A percentile compares a stretch with the other conserved stretches of the same genome.
Evolutionary conservation across 352 stramenopile species (phyloP).

Genomic region (Phytophthora vignae): DNA sequence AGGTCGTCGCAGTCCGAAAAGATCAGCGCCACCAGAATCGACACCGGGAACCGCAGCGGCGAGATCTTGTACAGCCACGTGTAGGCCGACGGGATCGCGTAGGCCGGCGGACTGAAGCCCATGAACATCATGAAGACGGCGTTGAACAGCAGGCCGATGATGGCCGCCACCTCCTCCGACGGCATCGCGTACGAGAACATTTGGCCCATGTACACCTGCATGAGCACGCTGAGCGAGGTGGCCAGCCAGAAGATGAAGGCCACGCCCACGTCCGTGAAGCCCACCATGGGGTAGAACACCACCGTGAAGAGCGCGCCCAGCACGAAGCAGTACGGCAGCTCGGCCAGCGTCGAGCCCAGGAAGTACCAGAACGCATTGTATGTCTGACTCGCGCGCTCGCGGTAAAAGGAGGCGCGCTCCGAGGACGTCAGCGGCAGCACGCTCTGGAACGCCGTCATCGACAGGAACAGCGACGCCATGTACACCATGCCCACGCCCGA

Average conservation of each 20-base stretch:
- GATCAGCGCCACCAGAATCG: constrained; percentile 37
- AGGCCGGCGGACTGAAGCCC: constrained; percentile 40
- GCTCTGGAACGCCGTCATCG: constrained; percentile 70
- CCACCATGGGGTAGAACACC: constrained; percentile 51
- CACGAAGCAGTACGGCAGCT: too few species aligned
- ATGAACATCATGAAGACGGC: constrained; percentile 49
- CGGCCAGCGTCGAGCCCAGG: constrained; percentile 51
- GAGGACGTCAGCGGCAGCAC: constrained; percentile 72
- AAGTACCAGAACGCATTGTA: constrained; percentile 79
- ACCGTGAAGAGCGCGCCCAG: constrained; percentile 53
- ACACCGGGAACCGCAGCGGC: constrained; percentile 37
- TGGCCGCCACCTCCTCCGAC: constrained; percentile 38
- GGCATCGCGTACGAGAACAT: constrained; percentile 45
- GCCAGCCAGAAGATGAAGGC: constrained; percentile 38
- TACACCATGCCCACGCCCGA: constrained; percentile 59
- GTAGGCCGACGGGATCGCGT: constrained; percentile 36
- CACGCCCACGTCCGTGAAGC: constrained; percentile 36
- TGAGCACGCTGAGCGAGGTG: constrained; percentile 34
- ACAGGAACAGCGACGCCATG: constrained; percentile 73
- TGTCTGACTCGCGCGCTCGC: constrained; percentile 83
- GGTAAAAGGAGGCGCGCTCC: constrained; percentile 72
- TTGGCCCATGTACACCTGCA: constrained; percentile 48
- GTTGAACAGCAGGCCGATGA: constrained; percentile 46
- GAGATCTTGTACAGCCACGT: constrained; percentile 54
- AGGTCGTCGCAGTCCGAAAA: constrained; percentile 41